A percentile compares a stretch with the other conserved stretches of the same genome.
Evolutionary conservation across 1,284 basidiomycete species (phyloP).

Genomic region (Cryptococcus deneoformans): DNA sequence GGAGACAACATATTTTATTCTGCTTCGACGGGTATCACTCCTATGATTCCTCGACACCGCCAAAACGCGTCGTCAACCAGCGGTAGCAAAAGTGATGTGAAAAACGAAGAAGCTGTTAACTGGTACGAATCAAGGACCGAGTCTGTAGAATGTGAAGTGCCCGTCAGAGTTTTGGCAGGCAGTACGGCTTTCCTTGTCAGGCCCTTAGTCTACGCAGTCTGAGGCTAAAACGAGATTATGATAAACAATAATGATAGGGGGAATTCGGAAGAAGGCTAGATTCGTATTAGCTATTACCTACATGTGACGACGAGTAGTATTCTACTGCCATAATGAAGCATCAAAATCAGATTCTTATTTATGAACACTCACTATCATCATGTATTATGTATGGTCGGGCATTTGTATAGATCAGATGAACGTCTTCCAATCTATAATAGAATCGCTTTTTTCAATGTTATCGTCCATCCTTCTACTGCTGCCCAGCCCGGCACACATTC

Average conservation of each 20-base stretch:
- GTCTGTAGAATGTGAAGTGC: conserved; percentile 86
- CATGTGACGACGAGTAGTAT: no score
- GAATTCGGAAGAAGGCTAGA: no score
- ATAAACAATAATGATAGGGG: background rate
- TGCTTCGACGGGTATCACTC: conserved; percentile 6
- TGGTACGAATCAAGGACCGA: conserved; percentile 61
- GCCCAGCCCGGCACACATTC: no score
- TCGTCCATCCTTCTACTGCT: no score
- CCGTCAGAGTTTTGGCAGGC: conserved; percentile 80
- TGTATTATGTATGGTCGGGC: no score
- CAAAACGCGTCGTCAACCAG: background rate
- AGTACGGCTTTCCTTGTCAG: conserved; percentile 70
- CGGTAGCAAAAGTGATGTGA: background rate
- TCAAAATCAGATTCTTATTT: no score
- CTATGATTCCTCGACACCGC: background rate
- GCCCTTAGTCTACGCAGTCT: conserved; percentile 30
- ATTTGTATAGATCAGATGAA: no score
- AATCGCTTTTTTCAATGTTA: no score
- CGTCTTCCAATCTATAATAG: no score
- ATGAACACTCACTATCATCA: no score
- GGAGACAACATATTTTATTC: conserved; percentile 20
- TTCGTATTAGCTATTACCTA: no score
- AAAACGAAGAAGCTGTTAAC: conserved; percentile 1
- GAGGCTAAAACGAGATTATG: background rate
- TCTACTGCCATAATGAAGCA: no score